These are phyloP conservation scores for Tremella mesenterica DNA, from an alignment of 768 basidiomycete species.

Conservation along the genomic window DNA sequence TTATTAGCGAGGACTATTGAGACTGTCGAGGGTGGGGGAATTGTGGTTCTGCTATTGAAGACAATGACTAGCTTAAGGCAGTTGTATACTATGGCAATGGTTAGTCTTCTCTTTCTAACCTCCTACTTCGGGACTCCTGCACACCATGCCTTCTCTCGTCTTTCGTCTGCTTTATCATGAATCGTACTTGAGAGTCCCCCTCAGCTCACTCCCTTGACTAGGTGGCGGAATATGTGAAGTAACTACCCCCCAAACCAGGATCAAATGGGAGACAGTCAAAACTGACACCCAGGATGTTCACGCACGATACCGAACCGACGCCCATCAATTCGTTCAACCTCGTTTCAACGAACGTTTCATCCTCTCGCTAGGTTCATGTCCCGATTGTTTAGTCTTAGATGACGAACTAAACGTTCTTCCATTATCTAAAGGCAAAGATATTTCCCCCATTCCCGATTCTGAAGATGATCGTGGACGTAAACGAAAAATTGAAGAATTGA, in stretches of 20 bases:
- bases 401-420: slow-evolving; percentile 97
- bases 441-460: slow-evolving; percentile 56
- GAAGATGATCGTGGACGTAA: slow-evolving; percentile 48
- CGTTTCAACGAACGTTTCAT: slow-evolving; percentile 99
- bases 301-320: slow-evolving; percentile 81
- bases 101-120: slow-evolving; percentile 36
- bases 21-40: slow-evolving; percentile 85
- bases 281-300: slow-evolving; percentile 72
- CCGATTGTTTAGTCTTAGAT: slow-evolving; percentile 87
- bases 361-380: slow-evolving; percentile 84
- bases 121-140: too few relatives aligned
- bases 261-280: not conserved
- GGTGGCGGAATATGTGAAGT: too few relatives aligned
- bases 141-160: too few relatives aligned
- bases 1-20: slow-evolving; percentile 92
- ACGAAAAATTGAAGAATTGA: slow-evolving; percentile 58
- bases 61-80: slow-evolving; percentile 90
- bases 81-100: slow-evolving; percentile 82
- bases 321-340: slow-evolving; percentile 62
- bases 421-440: slow-evolving; percentile 89
- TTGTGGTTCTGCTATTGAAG: slow-evolving; percentile 77
- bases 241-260: not conserved
- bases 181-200: too few relatives aligned
- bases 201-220: too few relatives aligned
- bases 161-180: too few relatives aligned